A percentile compares a stretch with the other conserved stretches of the same genome.
These are phyloP conservation scores for Ophiostoma sp. DNA, from an alignment of 2,329 filamentous ascomycete species.

Conservation along the genomic window DNA sequence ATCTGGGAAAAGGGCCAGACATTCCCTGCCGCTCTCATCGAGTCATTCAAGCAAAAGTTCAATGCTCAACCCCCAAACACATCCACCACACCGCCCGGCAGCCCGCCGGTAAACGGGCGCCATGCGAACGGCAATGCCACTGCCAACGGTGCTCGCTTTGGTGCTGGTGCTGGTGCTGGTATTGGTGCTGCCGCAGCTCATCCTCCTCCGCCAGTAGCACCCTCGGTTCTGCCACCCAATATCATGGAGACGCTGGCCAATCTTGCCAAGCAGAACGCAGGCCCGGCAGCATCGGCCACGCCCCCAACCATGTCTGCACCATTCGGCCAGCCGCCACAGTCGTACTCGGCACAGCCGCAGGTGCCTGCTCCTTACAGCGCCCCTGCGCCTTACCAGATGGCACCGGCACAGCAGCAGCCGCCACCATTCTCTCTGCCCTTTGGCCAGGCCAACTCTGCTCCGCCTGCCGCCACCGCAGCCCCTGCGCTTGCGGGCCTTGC, in stretches of 20 bases:
- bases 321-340: constrained; percentile 33
- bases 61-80: constrained; percentile 60
- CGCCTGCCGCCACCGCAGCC: constrained; percentile 31
- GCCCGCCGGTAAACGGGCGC: constrained; percentile 47
- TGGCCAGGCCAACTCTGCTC: constrained; percentile 29
- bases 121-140: constrained; percentile 27
- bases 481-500: constrained; percentile 21
- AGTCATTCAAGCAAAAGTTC: constrained; percentile 75
- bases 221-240: constrained; percentile 43
- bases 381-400: constrained; percentile 32
- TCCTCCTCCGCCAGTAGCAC: constrained; percentile 28
- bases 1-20: constrained; percentile 97
- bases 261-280: constrained; percentile 69
- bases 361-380: constrained; percentile 47
- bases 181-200: too few relatives aligned
- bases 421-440: constrained; percentile 28
- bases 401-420: constrained; percentile 33
- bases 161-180: neutral
- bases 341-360: constrained; percentile 40
- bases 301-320: constrained; percentile 16
- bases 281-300: constrained; percentile 36
- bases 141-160: constrained; percentile 30
- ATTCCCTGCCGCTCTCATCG: constrained; percentile 75
- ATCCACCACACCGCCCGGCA: constrained; percentile 68
- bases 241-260: constrained; percentile 76